Evolutionary conservation across 306 rosid species (phyloP), one percentile per base, ranked within the genome.

Genomic region (Rosa persica): DNA sequence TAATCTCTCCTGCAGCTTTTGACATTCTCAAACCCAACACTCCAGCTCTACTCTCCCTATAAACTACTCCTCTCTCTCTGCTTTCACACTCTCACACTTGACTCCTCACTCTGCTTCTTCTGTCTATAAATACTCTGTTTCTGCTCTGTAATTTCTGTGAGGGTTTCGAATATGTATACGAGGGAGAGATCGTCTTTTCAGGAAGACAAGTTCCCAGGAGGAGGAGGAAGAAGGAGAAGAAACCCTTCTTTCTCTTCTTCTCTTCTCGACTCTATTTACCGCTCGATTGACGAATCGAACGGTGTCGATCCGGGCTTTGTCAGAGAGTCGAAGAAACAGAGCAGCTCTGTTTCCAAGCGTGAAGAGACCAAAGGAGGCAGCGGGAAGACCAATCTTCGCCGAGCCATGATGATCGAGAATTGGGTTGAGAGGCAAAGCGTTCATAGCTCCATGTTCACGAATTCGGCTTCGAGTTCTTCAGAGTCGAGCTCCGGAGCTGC

Each of bases 161-260:
- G 61, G 27, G 46, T 67, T 78, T 68, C 43, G 30, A 38, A 22
- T 30, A 87, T 89, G 91, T 67, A 74, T 38, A 20, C 34, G 20
- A 83, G 81, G 62, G 86, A 89, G 81, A 87, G 61, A 46, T 40
- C 81, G 47, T 34, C 79, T 0, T 49, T 9, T 39, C 22, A 54
- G 27, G 83, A 87, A 16, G 80, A 49, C 7, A 55, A 79, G 6
- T 75, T 34, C 85, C 87, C 27, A 6, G 51, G 51, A 12, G 61
- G 61, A 55, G 61, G 61, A 55, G 61, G 88, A 70, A 89, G 87
- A 27, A 86, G 92, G 72, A 89, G 88, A 67, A 89, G 96, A 76
- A 88, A 85, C 57, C 89, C 92, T 1, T 88, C 96, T 72, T 91
- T 91, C 87, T 91, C 96, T 77, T 88, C 96, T 43, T 73, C 82